Evolutionary conservation across 768 basidiomycete genomes (phyloP).

Genomic region (Amanita polypyramis): DNA sequence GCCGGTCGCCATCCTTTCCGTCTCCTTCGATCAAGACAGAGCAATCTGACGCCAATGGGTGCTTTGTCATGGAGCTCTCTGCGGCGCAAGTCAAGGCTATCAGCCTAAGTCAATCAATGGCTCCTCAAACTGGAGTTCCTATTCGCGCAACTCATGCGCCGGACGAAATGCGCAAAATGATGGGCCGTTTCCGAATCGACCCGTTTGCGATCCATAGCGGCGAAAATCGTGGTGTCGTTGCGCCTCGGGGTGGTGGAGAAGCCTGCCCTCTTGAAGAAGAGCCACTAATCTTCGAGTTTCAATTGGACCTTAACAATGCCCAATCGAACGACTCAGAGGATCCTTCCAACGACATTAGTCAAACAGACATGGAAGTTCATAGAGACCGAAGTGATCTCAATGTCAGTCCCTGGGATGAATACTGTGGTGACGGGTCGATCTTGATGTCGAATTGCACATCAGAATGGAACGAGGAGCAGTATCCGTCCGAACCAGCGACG

Average conservation of each 20-base stretch:
- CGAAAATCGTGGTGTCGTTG: conserved; percentile 25
- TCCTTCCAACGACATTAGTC: neutral
- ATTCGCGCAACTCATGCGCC: conserved; percentile 68
- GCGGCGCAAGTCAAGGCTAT: conserved; percentile 12
- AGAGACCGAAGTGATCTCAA: neutral
- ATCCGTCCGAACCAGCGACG: neutral
- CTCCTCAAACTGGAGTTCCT: conserved; percentile 57
- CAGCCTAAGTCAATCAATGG: conserved; percentile 26
- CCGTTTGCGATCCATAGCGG: conserved; percentile 62
- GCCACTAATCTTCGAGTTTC: conserved; percentile 58
- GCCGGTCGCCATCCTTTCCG: conserved; percentile 8
- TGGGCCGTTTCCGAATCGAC: conserved; percentile 70
- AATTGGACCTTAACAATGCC: conserved; percentile 30
- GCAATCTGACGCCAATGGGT: conserved; percentile 25
- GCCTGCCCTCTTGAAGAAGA: conserved; percentile 51
- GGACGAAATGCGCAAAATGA: conserved; percentile 62
- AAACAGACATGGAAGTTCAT: neutral
- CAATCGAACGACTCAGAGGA: neutral
- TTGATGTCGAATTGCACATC: neutral
- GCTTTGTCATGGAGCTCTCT: conserved; percentile 37
- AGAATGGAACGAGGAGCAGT: conserved; percentile 1
- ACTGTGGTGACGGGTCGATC: neutral
- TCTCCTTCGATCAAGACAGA: conserved; percentile 26
- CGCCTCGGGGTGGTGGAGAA: conserved; percentile 36
- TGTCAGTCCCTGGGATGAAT: neutral